Evolutionary conservation across 1,284 basidiomycete genomes (phyloP), one percentile per base, ranked within the genome.

Genomic region (Ceratobasidium sp.): DNA sequence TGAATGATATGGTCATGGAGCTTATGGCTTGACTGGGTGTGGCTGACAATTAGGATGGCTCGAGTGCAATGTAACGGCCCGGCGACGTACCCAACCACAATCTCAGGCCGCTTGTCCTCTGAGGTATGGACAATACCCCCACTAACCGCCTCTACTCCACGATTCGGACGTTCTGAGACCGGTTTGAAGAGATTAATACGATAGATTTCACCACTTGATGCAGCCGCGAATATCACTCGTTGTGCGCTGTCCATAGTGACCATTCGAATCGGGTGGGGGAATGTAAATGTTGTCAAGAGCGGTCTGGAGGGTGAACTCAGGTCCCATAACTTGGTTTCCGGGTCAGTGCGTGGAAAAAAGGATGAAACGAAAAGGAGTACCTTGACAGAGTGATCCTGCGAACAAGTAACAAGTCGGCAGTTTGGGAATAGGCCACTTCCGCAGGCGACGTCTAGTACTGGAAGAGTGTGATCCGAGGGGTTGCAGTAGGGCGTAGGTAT

Each of bases 341-440:
- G 46, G 53, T 73, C 74, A 76, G 57, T 58, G 39, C 62, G 73
- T 23, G 64, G 34, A 28, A 76, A 28, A 77, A 72, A 50, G 26
- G 34, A 30, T 28, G 8, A 23, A 21, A 9, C 10, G 3, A 26
- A 23, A 23, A 21, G 58, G 30, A 80, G 70, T 74, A 94, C 93
- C 84, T 98, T 98, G 78, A 95, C 92, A n/a, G 92, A 93, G 74
- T 94, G 92, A 79, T 98, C 97, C 46, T 92, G 80, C 0, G 94
- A 93, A 5, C 92, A 88, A 0, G 95, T 94, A 77, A 96, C 85
- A 43, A 95, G 79, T 59, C 92, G 86, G 79, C 89, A 91, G 55
- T 84, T 86, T 18, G 95, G 93, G 80, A 95, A 96, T 0, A 83
- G 75, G 4, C 94, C 94, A 50, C 91, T 80, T 2, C 94, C 93